phyloP scores from a whole-genome alignment of 805 yeast species.

The Dipodascus albidus region DNA sequence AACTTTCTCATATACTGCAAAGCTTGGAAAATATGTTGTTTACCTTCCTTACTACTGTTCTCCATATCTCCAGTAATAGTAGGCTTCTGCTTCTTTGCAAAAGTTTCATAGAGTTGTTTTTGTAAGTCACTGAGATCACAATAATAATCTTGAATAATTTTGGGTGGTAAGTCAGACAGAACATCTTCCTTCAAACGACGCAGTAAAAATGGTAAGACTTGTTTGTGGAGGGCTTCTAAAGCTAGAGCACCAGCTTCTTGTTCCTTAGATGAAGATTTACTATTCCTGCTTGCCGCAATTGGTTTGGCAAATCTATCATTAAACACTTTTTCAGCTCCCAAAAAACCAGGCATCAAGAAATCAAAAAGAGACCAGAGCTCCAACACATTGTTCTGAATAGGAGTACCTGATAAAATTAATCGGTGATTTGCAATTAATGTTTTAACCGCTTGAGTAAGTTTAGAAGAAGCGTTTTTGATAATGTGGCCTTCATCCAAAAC shows the following conservation, averaged over 20 bases:
- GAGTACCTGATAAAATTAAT: conserved; percentile 88
- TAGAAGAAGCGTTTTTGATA: conserved; percentile 82
- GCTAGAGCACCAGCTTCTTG: conserved; percentile 97
- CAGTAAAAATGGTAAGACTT: conserved; percentile 90
- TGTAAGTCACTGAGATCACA: conserved; percentile 92
- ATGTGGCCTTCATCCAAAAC: conserved; percentile 97
- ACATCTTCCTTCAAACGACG: conserved; percentile 96
- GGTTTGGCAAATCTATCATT: conserved; percentile 97
- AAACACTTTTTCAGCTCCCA: conserved; percentile 89
- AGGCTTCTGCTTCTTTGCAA: conserved; percentile 73
- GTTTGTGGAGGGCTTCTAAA: conserved; percentile 89
- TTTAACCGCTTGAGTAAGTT: conserved; percentile 82
- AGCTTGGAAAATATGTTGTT: conserved; percentile 94
- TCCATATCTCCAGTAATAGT: conserved; percentile 55
- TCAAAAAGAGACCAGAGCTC: conserved; percentile 98
- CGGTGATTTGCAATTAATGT: conserved; percentile 76
- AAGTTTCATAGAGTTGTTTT: conserved; percentile 76
- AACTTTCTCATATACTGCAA: conserved; percentile 93
- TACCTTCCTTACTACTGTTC: conserved; percentile 36
- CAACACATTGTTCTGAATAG: conserved; percentile 92
- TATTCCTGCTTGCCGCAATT: conserved; percentile 83
- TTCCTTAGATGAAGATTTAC: conserved; percentile 75
- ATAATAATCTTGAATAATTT: conserved; percentile 95
- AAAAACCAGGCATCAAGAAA: conserved; percentile 95
- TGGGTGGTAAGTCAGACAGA: conserved; percentile 90